phyloP scores from a whole-genome alignment of 2,329 filamentous ascomycete species.

The Pseudogymnoascus sp. region DNA sequence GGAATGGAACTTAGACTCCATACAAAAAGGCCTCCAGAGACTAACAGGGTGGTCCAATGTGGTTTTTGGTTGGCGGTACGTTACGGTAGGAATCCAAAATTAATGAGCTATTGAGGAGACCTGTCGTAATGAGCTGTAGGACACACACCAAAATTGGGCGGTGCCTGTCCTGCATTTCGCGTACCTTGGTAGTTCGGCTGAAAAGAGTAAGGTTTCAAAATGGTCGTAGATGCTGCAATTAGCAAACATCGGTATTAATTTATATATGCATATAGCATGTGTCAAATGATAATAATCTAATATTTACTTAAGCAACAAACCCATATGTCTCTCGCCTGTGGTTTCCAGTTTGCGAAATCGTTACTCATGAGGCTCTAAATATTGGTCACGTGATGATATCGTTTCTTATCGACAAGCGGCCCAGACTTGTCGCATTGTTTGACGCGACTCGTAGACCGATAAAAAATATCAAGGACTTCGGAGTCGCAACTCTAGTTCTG shows the following conservation, averaged over 20 bases:
- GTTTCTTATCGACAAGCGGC: constrained; percentile 2
- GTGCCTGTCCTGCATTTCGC: constrained; percentile 7
- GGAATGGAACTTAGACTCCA: background rate
- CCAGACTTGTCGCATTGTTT: background rate
- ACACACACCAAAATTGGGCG: background rate
- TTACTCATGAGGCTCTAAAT: background rate
- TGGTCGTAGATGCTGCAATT: background rate
- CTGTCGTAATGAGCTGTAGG: background rate
- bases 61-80: background rate
- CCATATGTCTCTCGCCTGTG: background rate
- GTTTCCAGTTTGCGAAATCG: background rate
- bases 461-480: constrained; percentile 6
- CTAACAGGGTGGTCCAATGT: background rate
- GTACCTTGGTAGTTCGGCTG: background rate
- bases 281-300: background rate
- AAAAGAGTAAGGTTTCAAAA: background rate
- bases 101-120: constrained; percentile 1
- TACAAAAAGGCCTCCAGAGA: background rate
- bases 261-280: background rate
- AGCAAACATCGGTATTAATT: background rate
- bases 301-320: background rate
- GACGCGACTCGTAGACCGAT: background rate
- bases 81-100: background rate
- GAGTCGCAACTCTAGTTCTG: constrained; percentile 7
- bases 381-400: background rate